Evolutionary conservation across 768 basidiomycete species (phyloP), one percentile per base, ranked within the genome.

Genomic region (Pleurotus ostreatus): DNA sequence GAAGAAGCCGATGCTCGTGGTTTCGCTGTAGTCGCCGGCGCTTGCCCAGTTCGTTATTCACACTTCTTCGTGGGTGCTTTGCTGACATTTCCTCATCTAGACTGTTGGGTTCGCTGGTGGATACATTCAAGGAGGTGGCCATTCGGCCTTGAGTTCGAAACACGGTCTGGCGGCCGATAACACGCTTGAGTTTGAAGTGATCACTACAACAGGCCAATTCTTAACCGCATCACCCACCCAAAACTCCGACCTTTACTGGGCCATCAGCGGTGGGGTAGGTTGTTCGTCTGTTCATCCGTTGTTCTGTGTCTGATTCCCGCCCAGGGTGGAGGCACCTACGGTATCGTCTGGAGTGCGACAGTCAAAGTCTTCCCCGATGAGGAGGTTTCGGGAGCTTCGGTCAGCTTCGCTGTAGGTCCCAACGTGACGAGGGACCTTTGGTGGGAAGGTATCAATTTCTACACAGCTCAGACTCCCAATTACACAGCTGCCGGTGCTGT

Each of bases 211-310:
- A 55, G 79, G 78, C 1, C 46, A 64, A 26, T 58, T 67, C 52
- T 66, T 70, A n/a, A 68, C 67, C 3, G 76, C 71, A 11, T 76
- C 75, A 59, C 63, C 63, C 1, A 63, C 60, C n/a, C 66, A 74
- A 49, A 71, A 79, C 54, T n/a, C 61, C 8, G 78, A 80, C 49
- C 70, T 80, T 0, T 78, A 76, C 62, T 78, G 71, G 66, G 77
- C 74, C 0, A 57, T 79, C 11, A 65, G 74, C 9, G 78, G 78
- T 9, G 76, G 77, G 0, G 77, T 73, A 1, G 71, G 72, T 1
- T 66, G 66, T 15, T 70, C 71, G 0, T 74, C 69, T 46, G 74
- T 68, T 26, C 40, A n/a, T 43, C 41, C 41, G 41, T 43, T 20
- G 6, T 15, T 43, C 12, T n/a, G n/a, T 15, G 8, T n/a, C 41